Percentiles rank a stretch among this genome's conserved stretches.
Evolutionary conservation across 192 early-diverging fungal genomes (phyloP).

Genomic region (Phycomyces blakesleeanus): DNA sequence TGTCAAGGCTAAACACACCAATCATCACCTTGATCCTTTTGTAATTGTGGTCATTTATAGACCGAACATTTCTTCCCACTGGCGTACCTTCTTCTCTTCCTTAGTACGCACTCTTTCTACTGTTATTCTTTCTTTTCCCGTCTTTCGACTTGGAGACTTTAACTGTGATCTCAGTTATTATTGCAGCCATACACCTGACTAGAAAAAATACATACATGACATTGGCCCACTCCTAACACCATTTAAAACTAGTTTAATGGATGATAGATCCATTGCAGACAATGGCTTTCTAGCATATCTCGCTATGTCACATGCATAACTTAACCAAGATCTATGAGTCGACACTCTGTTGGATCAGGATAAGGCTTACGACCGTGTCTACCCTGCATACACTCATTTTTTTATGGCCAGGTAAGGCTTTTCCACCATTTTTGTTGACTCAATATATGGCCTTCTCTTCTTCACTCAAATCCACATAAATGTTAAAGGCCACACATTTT

Average conservation of each 20-base stretch:
- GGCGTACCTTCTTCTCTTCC: constrained; percentile 6
- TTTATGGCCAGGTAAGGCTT: background rate
- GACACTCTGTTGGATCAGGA: too few species aligned
- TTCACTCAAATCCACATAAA: background rate
- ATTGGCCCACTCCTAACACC: background rate
- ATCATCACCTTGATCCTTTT: too few species aligned
- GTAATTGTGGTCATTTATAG: too few species aligned
- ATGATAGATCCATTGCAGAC: background rate
- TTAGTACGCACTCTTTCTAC: too few species aligned
- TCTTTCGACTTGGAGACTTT: too few species aligned
- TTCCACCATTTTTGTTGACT: background rate
- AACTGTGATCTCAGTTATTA: too few species aligned
- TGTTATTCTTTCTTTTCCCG: too few species aligned
- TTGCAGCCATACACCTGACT: constrained; percentile 14
- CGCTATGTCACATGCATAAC: background rate
- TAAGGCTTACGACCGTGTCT: too few species aligned
- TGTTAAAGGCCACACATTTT: background rate
- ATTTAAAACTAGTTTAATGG: background rate
- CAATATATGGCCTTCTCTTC: background rate
- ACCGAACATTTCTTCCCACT: too few species aligned
- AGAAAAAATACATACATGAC: background rate
- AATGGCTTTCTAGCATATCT: background rate
- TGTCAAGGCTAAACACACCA: too few species aligned
- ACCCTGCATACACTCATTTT: background rate
- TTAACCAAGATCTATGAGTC: too few species aligned